phyloP scores from a whole-genome alignment of 495 filamentous ascomycete species.

The Apodospora peruviana region DNA sequence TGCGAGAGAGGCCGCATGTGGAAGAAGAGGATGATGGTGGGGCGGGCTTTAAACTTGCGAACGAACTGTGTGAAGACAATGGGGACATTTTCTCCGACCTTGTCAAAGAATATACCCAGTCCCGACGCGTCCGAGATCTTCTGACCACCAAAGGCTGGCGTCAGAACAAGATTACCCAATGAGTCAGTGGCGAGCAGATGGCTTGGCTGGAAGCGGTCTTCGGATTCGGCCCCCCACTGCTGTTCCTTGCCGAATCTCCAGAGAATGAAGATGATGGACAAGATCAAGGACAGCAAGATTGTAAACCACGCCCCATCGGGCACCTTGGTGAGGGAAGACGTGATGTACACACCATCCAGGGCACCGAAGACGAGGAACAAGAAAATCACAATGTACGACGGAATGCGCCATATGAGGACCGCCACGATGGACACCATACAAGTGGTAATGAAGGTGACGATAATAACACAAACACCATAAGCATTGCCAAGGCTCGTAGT shows the following conservation, averaged over 20 bases:
- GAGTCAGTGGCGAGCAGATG: slow-evolving; percentile 27
- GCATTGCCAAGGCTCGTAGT: slow-evolving; percentile 49
- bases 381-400: slow-evolving; percentile 48
- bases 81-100: slow-evolving; percentile 45
- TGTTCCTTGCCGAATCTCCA: slow-evolving; percentile 73
- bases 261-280: slow-evolving; percentile 56
- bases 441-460: slow-evolving; percentile 72
- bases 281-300: slow-evolving; percentile 51
- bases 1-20: slow-evolving; percentile 48
- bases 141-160: slow-evolving; percentile 30
- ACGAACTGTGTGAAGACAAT: slow-evolving; percentile 55
- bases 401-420: slow-evolving; percentile 61
- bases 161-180: slow-evolving; percentile 17
- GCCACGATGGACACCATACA: slow-evolving; percentile 63
- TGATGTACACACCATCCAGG: slow-evolving; percentile 60
- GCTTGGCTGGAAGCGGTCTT: slow-evolving; percentile 47
- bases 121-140: slow-evolving; percentile 38
- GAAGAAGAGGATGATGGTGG: slow-evolving; percentile 52
- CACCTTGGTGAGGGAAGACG: slow-evolving; percentile 61
- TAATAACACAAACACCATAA: slow-evolving; percentile 60
- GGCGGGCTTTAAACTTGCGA: slow-evolving; percentile 49
- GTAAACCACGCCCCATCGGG: slow-evolving; percentile 74
- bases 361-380: slow-evolving; percentile 56
- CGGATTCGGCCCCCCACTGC: slow-evolving; percentile 62
- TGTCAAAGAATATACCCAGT: slow-evolving; percentile 58